Percentiles rank a stretch among this genome's conserved stretches.
phyloP scores from a whole-genome alignment of 768 basidiomycete species.

The Xerocomellus amylosporus region DNA sequence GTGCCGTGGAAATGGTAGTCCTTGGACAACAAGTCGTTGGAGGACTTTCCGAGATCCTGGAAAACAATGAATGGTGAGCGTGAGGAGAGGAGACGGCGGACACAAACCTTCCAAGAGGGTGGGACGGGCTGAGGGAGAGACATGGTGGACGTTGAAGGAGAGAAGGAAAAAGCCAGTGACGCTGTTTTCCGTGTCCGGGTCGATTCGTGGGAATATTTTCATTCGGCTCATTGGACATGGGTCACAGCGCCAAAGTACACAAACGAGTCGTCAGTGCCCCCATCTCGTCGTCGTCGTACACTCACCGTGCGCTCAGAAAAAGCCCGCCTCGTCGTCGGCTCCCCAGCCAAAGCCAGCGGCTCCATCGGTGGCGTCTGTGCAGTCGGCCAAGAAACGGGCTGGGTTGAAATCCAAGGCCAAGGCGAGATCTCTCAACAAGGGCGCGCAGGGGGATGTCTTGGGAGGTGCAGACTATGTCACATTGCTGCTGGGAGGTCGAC shows the following conservation, averaged over 20 bases:
- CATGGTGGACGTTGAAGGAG: constrained; percentile 45
- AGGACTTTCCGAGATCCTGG: constrained; percentile 95
- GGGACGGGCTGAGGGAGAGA: constrained; percentile 94
- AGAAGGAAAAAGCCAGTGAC: not conserved
- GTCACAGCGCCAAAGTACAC: constrained; percentile 35
- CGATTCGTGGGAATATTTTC: constrained; percentile 30
- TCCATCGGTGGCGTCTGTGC: constrained; percentile 5
- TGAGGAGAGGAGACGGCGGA: not conserved
- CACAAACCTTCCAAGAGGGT: constrained; percentile 87
- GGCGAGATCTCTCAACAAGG: not conserved
- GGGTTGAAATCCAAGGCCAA: constrained; percentile 27
- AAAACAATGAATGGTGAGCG: constrained; percentile 2
- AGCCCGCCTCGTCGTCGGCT: constrained; percentile 9
- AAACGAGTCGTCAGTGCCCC: constrained; percentile 33
- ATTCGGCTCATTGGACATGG: constrained; percentile 23
- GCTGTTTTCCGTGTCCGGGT: constrained; percentile 18
- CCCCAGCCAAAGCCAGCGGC: constrained; percentile 5
- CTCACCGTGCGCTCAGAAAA: constrained; percentile 23
- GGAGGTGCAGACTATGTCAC: constrained; percentile 78
- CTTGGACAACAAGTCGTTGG: constrained; percentile 88
- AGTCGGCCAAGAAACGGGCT: constrained; percentile 29
- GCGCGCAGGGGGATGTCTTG: constrained; percentile 42
- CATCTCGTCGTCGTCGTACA: not conserved
- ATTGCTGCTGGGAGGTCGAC: constrained; percentile 67
- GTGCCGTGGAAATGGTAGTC: constrained; percentile 83